Evolutionary conservation across 2,329 filamentous ascomycete species (phyloP).

Genomic region (Pleochaeta shiraiana): DNA sequence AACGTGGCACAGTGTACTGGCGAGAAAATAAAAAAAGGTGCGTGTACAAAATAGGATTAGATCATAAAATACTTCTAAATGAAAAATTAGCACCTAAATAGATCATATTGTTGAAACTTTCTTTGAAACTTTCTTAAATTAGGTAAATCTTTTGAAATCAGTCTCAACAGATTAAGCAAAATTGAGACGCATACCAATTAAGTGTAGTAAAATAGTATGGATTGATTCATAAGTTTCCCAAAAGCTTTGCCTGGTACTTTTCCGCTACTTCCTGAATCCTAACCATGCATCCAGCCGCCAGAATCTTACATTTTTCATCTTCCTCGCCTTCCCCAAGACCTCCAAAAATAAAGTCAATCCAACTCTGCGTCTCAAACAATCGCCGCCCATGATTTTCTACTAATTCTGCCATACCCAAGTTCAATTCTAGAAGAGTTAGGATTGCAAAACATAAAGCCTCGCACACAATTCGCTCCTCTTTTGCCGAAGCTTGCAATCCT

Average conservation of each 20-base stretch:
- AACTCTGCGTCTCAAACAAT: constrained; percentile 69
- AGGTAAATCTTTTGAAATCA: no score
- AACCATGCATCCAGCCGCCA: constrained; percentile 58
- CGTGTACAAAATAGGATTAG: no score
- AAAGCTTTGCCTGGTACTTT: constrained; percentile 52
- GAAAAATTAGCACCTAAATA: no score
- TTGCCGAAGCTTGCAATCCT: constrained; percentile 35
- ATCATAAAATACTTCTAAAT: no score
- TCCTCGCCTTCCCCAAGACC: constrained; percentile 30
- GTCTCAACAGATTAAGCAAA: no score
- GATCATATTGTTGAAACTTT: no score
- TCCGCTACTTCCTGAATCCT: constrained; percentile 64
- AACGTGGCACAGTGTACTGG: no score
- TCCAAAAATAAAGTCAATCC: constrained; percentile 61
- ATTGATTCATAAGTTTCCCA: no score
- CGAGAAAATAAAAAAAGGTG: no score
- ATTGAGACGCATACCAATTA: no score
- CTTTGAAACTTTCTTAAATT: no score
- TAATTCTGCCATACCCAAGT: constrained; percentile 47
- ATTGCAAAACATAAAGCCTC: constrained; percentile 60
- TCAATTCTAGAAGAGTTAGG: constrained; percentile 62
- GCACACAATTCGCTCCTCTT: constrained; percentile 42
- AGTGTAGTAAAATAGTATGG: no score
- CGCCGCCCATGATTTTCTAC: constrained; percentile 55
- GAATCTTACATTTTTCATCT: constrained; percentile 57